Base-by-base conservation (phyloP, 495 filamentous ascomycete species). In the Daldinia vernicosa region DNA sequence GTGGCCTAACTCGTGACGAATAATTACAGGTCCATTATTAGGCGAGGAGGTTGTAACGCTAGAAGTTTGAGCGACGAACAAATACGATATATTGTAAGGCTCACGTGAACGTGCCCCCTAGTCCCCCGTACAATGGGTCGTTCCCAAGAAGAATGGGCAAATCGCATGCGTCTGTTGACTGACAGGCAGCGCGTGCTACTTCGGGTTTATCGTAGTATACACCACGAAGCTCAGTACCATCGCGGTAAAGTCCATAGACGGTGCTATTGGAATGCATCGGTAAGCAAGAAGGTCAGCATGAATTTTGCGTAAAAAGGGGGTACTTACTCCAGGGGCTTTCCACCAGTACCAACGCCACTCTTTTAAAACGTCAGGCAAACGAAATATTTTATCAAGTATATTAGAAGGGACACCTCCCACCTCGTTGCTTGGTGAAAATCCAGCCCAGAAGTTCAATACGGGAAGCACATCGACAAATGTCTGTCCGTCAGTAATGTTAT, bases 111-210 rank as follows among this genome's bases (percentile, higher is more conserved):
- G 55, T 54, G 9, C 73, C 73, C 14, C 73, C 73, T 28, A 75
- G 54, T 22, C 73, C 73, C 27, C 73, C 73, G 40, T 75, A 75
- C 1, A 73, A 58, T 3, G 66, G 66, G 19, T 74, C 66, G 54
- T 75, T 75, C 17, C 70, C 73, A 26, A 75, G 70, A 9, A 75
- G 70, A 51, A 75, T 75, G 11, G 73, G 70, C 52, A 67, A 75
- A 26, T 75, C 73, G 55, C 73, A 75, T 14, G 73, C 60, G 2
- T 73, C 70, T 24, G 73, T 75, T 14, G 73, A 75, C 26, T 75
- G 47, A 15, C 73, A 75, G 1, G 73, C 73, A 17, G 73, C 73
- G 11, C 55, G 70, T 8, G 73, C 73, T 24, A 75, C 70, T 14
- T 75, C 66, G 1, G 66, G 66, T 24, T 74, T 75, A 4, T 75